Evolutionary conservation across 2,329 filamentous ascomycete species (phyloP), one percentile per base, ranked within the genome.

Genomic region (Fusarium sarcochroum): DNA sequence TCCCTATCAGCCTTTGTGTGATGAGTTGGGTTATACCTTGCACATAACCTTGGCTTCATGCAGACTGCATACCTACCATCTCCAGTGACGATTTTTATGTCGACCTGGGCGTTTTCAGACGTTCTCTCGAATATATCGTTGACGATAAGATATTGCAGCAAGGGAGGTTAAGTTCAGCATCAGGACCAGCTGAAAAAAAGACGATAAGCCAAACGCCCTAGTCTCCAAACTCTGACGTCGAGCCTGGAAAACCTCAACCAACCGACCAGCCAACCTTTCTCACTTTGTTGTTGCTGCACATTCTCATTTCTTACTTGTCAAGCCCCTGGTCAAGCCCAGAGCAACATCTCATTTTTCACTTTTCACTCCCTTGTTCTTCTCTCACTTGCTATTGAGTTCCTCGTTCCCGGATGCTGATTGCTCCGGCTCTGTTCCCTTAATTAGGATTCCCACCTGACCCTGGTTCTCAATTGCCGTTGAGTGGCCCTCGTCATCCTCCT

Each of bases 331-430:
- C 63, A 56, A 70, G 50, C 44, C 46, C 25, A 49, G 30, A 40
- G 38, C 27, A 57, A 42, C 51, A 67, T 69, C 49, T 69, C 66
- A 69, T 49, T 59, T 70, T 63, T 69, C 66, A 66, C 17, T 51
- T 69, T 58, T 67, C 37, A 23, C 23, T 23, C 7, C 7, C 7
- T 54, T 47, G n/a, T 27, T 50, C 41, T 32, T 60, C 18, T 62
- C 48, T 41, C 30, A 41, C 47, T 61, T 53, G 56, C 46, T 56
- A 34, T 23, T 47, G 40, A 54, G 38, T 27, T 38, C 49, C 46
- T 51, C 42, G 32, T 55, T 52, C 52, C 49, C 57, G 66, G 66
- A 69, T 47, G 20, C 66, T 66, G 23, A 32, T 59, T 63, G 52
- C 66, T 58, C 66, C 57, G 57, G 40, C n/a, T 46, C 44, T 63